A percentile compares a stretch with the other conserved stretches of the same genome.
Evolutionary conservation across 805 yeast species (phyloP).

Genomic region (Ascoidea tarda): DNA sequence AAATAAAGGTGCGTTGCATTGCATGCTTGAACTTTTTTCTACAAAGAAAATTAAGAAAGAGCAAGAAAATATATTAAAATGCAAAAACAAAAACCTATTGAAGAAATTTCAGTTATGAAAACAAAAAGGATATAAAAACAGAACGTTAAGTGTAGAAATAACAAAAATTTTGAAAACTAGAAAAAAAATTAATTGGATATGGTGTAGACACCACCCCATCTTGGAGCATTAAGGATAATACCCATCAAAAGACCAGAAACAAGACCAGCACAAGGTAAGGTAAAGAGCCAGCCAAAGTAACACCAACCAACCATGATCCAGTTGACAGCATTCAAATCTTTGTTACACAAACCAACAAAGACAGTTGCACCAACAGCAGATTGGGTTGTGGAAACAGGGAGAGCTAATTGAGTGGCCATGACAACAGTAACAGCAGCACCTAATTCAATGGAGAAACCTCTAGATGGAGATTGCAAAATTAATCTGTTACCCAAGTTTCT

Average conservation of each 20-base stretch:
- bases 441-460: constrained; percentile 65
- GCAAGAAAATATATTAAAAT: too few species aligned
- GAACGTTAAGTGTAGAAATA: too few species aligned
- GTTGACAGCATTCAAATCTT: constrained; percentile 47
- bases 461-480: constrained; percentile 62
- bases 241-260: constrained; percentile 55
- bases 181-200: too few species aligned
- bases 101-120: too few species aligned
- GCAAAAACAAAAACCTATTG: too few species aligned
- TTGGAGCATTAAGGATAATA: constrained; percentile 53
- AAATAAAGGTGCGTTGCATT: too few species aligned
- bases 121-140: too few species aligned
- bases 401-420: constrained; percentile 58
- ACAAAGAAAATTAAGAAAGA: too few species aligned
- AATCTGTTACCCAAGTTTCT: constrained; percentile 57
- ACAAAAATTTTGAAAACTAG: too few species aligned
- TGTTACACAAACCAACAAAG: constrained; percentile 60
- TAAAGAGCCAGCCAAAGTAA: constrained; percentile 57
- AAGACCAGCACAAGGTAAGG: constrained; percentile 62
- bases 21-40: too few species aligned
- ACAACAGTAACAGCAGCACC: constrained; percentile 69
- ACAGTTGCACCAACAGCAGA: constrained; percentile 71
- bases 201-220: constrained; percentile 21
- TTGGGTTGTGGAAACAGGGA: constrained; percentile 71
- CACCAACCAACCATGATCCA: constrained; percentile 70